These are phyloP conservation scores for Cymbopogon citratus DNA, from an alignment of 176 grass and related monocot species.

Conservation along the genomic window DNA sequence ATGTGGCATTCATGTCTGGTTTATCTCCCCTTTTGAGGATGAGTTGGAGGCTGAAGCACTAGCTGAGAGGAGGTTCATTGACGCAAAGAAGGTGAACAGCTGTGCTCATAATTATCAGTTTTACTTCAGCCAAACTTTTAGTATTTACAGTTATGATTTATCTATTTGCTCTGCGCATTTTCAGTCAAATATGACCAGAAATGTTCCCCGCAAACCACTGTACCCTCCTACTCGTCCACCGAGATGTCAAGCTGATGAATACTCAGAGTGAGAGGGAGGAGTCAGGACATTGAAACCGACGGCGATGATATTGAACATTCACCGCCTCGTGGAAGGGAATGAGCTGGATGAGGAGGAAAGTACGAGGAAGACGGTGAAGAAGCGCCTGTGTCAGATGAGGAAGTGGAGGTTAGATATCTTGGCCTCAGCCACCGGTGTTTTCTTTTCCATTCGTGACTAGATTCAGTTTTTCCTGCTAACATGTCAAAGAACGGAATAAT, in stretches of 20 bases:
- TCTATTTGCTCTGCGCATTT: constrained; percentile 23
- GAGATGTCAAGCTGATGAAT: constrained; percentile 53
- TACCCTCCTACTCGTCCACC: constrained; percentile 45
- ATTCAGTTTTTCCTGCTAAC: background rate
- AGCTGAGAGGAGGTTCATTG: constrained; percentile 61
- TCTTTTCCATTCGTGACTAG: background rate
- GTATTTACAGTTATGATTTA: background rate
- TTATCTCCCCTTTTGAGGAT: constrained; percentile 43
- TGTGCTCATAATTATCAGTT: background rate
- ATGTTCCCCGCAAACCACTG: constrained; percentile 43
- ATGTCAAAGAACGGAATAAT: background rate
- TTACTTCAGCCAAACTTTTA: background rate
- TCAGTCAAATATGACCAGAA: constrained; percentile 65
- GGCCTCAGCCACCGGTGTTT: background rate
- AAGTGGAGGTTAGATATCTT: constrained; percentile 49
- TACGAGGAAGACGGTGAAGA: constrained; percentile 73
- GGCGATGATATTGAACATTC: constrained; percentile 76
- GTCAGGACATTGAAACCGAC: constrained; percentile 92
- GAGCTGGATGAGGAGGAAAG: constrained; percentile 79
- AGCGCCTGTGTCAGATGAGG: constrained; percentile 64
- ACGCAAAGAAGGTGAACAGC: constrained; percentile 59
- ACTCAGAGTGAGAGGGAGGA: constrained; percentile 78
- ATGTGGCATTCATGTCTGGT: background rate
- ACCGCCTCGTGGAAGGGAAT: constrained; percentile 56
- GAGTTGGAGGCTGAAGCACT: constrained; percentile 75